phyloP scores from a whole-genome alignment of 2,329 filamentous ascomycete genomes.

The Claviceps cyperi region DNA sequence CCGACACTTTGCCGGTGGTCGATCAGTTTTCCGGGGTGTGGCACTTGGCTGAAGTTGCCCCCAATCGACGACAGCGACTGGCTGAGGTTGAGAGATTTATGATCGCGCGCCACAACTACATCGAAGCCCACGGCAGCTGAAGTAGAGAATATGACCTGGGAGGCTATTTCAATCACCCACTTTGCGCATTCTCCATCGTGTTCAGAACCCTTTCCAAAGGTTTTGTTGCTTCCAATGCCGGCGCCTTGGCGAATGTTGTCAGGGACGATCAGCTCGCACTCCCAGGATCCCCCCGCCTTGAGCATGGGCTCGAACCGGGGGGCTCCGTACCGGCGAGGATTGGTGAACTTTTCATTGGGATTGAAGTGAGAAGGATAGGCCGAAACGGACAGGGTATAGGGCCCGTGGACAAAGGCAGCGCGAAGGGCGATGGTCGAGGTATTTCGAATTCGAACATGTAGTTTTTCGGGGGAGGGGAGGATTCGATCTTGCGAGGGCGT shows the following conservation, averaged over 20 bases:
- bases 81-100: constrained; percentile 61
- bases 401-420: constrained; percentile 90
- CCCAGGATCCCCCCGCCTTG: constrained; percentile 84
- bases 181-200: constrained; percentile 46
- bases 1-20: constrained; percentile 57
- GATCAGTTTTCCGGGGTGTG: constrained; percentile 56
- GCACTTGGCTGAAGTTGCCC: constrained; percentile 29
- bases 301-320: constrained; percentile 94
- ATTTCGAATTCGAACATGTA: constrained; percentile 83
- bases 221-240: constrained; percentile 27
- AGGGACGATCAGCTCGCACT: constrained; percentile 65
- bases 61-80: constrained; percentile 28
- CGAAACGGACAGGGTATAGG: constrained; percentile 78
- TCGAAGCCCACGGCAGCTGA: constrained; percentile 83
- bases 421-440: constrained; percentile 79
- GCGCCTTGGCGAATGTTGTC: constrained; percentile 59
- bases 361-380: constrained; percentile 75
- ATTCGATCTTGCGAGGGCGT: constrained; percentile 80
- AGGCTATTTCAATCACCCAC: constrained; percentile 85
- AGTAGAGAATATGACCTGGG: constrained; percentile 85
- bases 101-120: constrained; percentile 69
- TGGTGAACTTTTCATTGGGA: constrained; percentile 63
- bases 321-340: constrained; percentile 54
- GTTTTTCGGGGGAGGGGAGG: constrained; percentile 64
- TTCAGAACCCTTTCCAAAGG: constrained; percentile 30